These are phyloP conservation scores for Candida nanaspora DNA, from an alignment of 805 yeast genomes.

Conservation along the genomic window DNA sequence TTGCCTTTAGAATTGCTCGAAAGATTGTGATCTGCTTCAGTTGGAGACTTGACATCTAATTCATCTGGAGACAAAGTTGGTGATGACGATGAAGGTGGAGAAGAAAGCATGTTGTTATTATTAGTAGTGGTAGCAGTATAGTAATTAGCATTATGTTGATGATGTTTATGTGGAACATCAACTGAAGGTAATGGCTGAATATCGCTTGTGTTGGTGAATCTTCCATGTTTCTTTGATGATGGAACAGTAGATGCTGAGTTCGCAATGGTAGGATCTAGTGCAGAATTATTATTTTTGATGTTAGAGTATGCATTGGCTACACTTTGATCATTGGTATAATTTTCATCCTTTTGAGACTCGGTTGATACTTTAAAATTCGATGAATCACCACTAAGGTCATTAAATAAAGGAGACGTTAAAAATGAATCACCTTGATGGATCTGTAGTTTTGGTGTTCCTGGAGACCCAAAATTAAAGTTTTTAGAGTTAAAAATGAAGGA, in stretches of 20 bases:
- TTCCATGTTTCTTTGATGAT: too few species aligned
- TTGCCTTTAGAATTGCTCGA: too few species aligned
- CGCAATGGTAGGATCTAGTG: too few species aligned
- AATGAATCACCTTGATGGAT: not conserved
- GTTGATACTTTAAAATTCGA: not conserved
- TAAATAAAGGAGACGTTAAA: conserved; percentile 1
- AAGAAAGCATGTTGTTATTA: too few species aligned
- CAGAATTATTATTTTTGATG: too few species aligned
- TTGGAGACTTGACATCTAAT: not conserved
- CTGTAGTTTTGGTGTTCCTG: conserved; percentile 3
- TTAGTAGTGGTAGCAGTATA: too few species aligned
- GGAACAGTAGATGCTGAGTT: too few species aligned
- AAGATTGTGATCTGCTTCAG: too few species aligned
- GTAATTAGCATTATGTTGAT: too few species aligned
- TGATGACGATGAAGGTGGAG: not conserved
- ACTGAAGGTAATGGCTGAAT: not conserved
- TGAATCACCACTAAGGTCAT: not conserved
- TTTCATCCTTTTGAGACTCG: not conserved
- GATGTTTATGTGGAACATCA: too few species aligned
- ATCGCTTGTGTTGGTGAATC: not conserved
- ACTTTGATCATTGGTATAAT: too few species aligned
- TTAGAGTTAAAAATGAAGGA: not conserved
- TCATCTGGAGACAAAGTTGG: not conserved
- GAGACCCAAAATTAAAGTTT: conserved; percentile 1
- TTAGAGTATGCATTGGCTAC: too few species aligned